These are phyloP conservation scores for Kwoniella pini DNA, from an alignment of 768 basidiomycete species.

Conservation along the genomic window DNA sequence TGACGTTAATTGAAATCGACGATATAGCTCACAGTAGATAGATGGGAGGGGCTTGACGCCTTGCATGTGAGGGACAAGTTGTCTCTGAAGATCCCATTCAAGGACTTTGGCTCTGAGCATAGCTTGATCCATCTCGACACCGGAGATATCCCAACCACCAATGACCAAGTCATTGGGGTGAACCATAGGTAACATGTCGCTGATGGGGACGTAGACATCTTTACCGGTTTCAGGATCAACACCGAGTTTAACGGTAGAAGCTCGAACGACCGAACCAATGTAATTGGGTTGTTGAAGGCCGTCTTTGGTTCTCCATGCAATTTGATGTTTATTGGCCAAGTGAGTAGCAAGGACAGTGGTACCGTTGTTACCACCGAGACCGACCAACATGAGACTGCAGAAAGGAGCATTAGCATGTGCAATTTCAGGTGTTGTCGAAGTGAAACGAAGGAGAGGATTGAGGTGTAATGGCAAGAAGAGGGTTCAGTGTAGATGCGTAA, in stretches of 20 bases:
- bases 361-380: slow-evolving; percentile 96
- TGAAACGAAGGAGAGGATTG: no score
- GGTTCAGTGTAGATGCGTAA: no score
- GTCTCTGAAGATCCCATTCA: slow-evolving; percentile 94
- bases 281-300: slow-evolving; percentile 95
- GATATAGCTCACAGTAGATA: slow-evolving; percentile 64
- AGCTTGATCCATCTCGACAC: slow-evolving; percentile 77
- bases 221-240: slow-evolving; percentile 74
- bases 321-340: slow-evolving; percentile 92
- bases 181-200: slow-evolving; percentile 92
- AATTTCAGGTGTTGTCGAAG: neutral
- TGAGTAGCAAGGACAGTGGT: slow-evolving; percentile 90
- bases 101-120: slow-evolving; percentile 92
- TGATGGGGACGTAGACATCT: slow-evolving; percentile 89
- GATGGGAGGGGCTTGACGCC: slow-evolving; percentile 81
- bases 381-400: slow-evolving; percentile 89
- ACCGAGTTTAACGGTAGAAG: slow-evolving; percentile 90
- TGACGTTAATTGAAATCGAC: neutral
- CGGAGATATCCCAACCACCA: slow-evolving; percentile 98
- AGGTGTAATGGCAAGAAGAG: no score
- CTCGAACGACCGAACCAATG: slow-evolving; percentile 93
- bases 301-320: slow-evolving; percentile 89
- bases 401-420: neutral
- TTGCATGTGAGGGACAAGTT: slow-evolving; percentile 83
- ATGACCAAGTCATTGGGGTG: slow-evolving; percentile 97